Evolutionary conservation across 225 moss, liverwort and hornwort species (phyloP).

Genomic region (Pleurozium schreberi): DNA sequence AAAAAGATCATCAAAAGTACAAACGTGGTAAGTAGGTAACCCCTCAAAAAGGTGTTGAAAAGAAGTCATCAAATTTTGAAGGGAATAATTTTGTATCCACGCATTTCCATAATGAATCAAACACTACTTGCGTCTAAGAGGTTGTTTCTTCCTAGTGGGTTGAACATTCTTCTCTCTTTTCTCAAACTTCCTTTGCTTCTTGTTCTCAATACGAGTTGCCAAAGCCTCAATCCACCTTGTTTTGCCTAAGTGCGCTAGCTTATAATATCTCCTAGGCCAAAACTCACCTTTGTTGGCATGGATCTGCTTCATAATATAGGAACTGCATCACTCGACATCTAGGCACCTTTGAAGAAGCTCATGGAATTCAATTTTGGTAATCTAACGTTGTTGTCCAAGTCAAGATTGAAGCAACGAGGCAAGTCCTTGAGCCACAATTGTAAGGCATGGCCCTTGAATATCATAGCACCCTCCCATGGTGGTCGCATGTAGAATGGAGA

Average conservation of each 20-base stretch:
- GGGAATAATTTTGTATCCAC: not conserved
- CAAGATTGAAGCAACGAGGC: conserved; percentile 63
- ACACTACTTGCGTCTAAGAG: not conserved
- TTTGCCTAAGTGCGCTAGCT: conserved; percentile 56
- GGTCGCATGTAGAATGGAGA: conserved; percentile 80
- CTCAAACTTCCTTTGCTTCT: conserved; percentile 27
- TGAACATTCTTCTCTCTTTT: not conserved
- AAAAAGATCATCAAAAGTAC: not conserved
- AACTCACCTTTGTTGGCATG: conserved; percentile 57
- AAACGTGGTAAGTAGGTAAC: not conserved
- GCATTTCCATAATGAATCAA: not conserved
- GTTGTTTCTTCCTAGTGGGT: not conserved
- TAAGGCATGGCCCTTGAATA: conserved; percentile 72
- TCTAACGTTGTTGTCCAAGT: conserved; percentile 43
- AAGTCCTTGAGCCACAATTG: conserved; percentile 90
- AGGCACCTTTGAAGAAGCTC: conserved; percentile 58
- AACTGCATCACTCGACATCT: conserved; percentile 70
- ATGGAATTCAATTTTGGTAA: conserved; percentile 64
- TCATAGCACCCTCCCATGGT: conserved; percentile 65
- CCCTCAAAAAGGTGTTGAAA: not conserved
- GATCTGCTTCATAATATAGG: conserved; percentile 82
- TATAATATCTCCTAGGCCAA: conserved; percentile 63
- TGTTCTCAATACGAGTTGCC: conserved; percentile 52
- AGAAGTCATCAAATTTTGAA: not conserved
- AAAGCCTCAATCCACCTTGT: conserved; percentile 51